Evolutionary conservation across 345 rosid genomes (phyloP), one percentile per base, ranked within the genome.

Genomic region (Fremontodendron californicum): DNA sequence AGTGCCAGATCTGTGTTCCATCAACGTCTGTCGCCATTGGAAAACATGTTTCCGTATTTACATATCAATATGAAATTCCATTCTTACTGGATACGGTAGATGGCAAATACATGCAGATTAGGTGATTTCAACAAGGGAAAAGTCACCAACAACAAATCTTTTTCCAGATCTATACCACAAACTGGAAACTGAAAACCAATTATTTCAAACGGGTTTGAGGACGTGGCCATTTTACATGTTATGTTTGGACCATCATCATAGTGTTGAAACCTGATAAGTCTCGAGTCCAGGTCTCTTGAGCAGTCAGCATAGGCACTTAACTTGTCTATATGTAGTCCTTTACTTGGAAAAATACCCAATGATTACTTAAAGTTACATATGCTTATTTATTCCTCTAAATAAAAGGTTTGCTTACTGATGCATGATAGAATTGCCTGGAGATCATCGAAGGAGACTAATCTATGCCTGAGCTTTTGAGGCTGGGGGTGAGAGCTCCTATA

Each of bases 381-480:
- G 16, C 18, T 43, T 74, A 12, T 15, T 4, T 31, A 0, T 71
- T 27, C 12, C 10, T 54, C 42, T 57, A 52, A 78, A 21, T 12
- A 40, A 35, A 67, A 64, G 42, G 43, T 25, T 68, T 64, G 73
- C 43, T 66, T 77, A 69, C 35, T 69, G 46, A 40, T 77, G 79
- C 82, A 85, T 86, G 81, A 78, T 54, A 19, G 43, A 6, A 29
- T 27, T 21, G 19, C 49, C 5, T 0, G 43, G 79, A 80, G 77
- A 73, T 49, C 78, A 57, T 39, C 57, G 23, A 45, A 48, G 82
- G 46, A 75, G 49, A 54, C 39, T 75, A 57, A 54, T 72, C 40
- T 12, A 13, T 49, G 13, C 37, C 37, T 18, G 12, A 67, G 10
- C 60, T 27, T 18, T 75, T 61, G 77, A 49, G 45, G 74, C 70